Conservation (phyloP, 2,329 filamentous ascomycete genomes). For the Ceratocystis cubensis region DNA sequence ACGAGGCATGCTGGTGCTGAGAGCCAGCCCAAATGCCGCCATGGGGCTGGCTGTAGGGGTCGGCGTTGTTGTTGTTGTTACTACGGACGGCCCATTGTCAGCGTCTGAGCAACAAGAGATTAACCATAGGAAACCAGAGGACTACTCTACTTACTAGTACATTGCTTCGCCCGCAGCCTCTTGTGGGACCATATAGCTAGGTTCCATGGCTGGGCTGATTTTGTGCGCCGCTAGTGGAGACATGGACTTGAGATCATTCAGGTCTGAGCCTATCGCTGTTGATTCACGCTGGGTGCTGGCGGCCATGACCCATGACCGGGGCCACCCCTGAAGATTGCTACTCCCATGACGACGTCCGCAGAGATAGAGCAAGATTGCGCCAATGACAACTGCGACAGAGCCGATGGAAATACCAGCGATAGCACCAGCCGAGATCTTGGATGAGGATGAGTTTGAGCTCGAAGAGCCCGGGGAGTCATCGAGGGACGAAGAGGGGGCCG, state of each 20-base stretch:
- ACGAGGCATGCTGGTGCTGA: background rate
- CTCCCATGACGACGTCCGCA: constrained; percentile 31
- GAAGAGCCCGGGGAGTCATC: constrained; percentile 15
- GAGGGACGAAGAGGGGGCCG: constrained; percentile 20
- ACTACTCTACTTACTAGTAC: constrained; percentile 1
- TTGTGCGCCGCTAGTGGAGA: background rate
- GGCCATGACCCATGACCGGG: constrained; percentile 6
- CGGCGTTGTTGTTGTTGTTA: background rate
- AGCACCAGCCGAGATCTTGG: constrained; percentile 31
- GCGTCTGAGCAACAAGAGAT: background rate
- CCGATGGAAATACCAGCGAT: constrained; percentile 51
- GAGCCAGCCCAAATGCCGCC: background rate
- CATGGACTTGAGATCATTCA: constrained; percentile 3
- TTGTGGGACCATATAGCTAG: background rate
- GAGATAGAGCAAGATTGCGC: constrained; percentile 36
- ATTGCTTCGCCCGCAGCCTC: background rate
- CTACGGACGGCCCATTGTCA: too few relatives aligned
- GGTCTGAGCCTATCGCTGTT: background rate
- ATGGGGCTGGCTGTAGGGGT: background rate
- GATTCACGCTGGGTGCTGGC: background rate
- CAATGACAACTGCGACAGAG: constrained; percentile 33
- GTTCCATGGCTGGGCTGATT: background rate
- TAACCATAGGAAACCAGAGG: background rate
- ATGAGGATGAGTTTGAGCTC: constrained; percentile 1
- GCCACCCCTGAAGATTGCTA: constrained; percentile 24